Base-by-base conservation (phyloP, 2,329 filamentous ascomycete genomes). In the Onygenales sp. region DNA sequence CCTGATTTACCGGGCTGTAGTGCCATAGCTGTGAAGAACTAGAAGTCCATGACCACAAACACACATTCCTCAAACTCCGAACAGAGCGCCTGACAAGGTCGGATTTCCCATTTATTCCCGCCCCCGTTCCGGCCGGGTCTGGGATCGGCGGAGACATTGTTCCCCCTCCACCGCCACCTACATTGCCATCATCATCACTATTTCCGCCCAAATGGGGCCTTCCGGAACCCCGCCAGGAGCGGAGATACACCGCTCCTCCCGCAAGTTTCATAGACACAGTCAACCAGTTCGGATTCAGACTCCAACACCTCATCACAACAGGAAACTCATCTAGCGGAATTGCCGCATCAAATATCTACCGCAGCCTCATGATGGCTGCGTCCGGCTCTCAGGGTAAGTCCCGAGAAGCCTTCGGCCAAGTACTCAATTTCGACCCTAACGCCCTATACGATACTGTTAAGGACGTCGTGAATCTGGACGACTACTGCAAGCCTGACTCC, bases 1-100 rank as follows among this genome's bases (percentile, higher is more conserved):
- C 32, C 27, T 46, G 31, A 31, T 14, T 17, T 17, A 6, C 33
- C 6, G 32, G 8, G 13, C 7, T 9, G 32, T 11, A 52, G 53
- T 54, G 53, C 43, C 33, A 43, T 11, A 38, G 35, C 14, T 54
- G 43, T 36, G 53, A 54, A 32, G 48, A 54, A 47, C 27, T 54
- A 6, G 31, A 21, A 17, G 11, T 45, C 9, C 53, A 54, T 31
- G 36, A 52, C 35, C 8, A 2, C 21, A 39, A 27, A 3, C 53
- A 54, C 47, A 46, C 43, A 46, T 54, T 54, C 41, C 41, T 54
- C 31, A 54, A 54, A 45, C 52, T 54, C 41, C 14, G 53, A 14
- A 46, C 33, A 14, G 42, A 41, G n/a, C 33, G 17, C 7, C 43
- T 27, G 36, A 41, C 13, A 10, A 14, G 38, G 11, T 7, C 27